Evolutionary conservation across 2,329 filamentous ascomycete genomes (phyloP).

Genomic region (Cryphonectria naterciae): DNA sequence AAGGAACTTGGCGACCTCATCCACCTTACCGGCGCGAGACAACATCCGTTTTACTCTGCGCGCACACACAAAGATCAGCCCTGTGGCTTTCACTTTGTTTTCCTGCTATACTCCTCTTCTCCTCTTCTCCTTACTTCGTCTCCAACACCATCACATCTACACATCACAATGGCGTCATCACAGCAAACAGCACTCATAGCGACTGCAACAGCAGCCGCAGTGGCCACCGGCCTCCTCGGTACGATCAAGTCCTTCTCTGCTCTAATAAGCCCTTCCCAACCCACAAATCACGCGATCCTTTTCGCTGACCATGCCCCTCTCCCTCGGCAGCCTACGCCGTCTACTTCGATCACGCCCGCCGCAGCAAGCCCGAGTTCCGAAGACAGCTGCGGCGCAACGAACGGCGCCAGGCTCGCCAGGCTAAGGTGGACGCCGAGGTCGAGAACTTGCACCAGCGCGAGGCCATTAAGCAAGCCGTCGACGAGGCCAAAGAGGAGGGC

Average conservation of each 20-base stretch:
- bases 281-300: not conserved
- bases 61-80: not conserved
- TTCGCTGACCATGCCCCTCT: slow-evolving; percentile 31
- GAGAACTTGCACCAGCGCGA: slow-evolving; percentile 70
- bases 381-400: slow-evolving; percentile 74
- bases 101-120: not conserved
- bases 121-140: not conserved
- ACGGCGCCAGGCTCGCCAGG: slow-evolving; percentile 70
- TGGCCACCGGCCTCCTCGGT: slow-evolving; percentile 65
- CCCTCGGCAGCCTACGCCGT: slow-evolving; percentile 60
- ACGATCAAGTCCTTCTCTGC: slow-evolving; percentile 37
- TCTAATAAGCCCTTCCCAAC: not conserved
- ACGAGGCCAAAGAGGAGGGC: slow-evolving; percentile 84
- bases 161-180: slow-evolving; percentile 61
- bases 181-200: slow-evolving; percentile 58
- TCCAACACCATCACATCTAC: slow-evolving; percentile 40
- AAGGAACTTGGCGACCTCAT: not conserved
- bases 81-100: not conserved
- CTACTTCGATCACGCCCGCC: slow-evolving; percentile 72
- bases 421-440: slow-evolving; percentile 73
- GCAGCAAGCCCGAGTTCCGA: slow-evolving; percentile 67
- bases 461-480: slow-evolving; percentile 74
- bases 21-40: not conserved
- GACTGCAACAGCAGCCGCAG: slow-evolving; percentile 64
- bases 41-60: not conserved